These are phyloP conservation scores for Populus tomentosa DNA, from an alignment of 441 rosid species.

Conservation along the genomic window DNA sequence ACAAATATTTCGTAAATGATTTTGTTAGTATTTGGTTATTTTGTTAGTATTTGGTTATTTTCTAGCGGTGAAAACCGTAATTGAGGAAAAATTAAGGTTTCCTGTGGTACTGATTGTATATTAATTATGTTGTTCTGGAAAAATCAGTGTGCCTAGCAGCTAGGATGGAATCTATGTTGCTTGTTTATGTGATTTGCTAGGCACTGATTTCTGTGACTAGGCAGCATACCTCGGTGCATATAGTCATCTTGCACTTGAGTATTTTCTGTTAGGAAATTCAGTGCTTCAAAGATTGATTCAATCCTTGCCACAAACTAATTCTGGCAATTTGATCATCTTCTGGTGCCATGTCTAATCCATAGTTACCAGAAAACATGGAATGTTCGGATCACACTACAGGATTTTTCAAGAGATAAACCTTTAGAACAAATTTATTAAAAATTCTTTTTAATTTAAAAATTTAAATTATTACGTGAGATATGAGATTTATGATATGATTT, in stretches of 20 bases:
- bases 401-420: too few species aligned
- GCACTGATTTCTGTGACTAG: background rate
- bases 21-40: too few species aligned
- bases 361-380: background rate
- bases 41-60: too few species aligned
- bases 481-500: too few species aligned
- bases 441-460: too few species aligned
- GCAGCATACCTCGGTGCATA: background rate
- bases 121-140: background rate
- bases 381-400: background rate
- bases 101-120: background rate
- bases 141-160: background rate
- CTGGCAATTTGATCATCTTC: background rate
- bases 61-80: too few species aligned
- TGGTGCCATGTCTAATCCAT: background rate
- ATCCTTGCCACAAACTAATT: background rate
- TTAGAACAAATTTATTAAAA: too few species aligned
- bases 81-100: background rate
- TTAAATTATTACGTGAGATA: too few species aligned
- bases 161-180: background rate
- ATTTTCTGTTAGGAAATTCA: background rate
- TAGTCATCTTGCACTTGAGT: background rate
- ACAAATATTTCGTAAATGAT: too few species aligned
- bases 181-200: background rate
- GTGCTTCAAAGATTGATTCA: background rate